Evolutionary conservation across 2,329 filamentous ascomycete genomes (phyloP), one percentile per base, ranked within the genome.

Genomic region (Thielaviopsis musarum): DNA sequence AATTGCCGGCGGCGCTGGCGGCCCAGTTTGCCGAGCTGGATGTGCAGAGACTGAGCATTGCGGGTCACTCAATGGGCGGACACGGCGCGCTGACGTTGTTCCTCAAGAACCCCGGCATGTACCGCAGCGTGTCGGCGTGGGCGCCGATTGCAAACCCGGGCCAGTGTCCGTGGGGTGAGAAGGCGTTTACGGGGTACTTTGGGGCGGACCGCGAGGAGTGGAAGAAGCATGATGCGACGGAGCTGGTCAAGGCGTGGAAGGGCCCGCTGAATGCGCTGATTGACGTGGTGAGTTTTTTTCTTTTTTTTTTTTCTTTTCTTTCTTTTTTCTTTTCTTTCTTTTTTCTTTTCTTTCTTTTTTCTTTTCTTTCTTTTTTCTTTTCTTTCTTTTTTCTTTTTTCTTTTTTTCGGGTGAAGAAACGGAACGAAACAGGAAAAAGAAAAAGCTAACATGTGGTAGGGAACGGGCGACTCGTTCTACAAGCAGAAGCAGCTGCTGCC

Each of bases 51-150:
- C 83, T 96, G 59, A 86, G 84, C 71, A 93, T 98, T 67, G 88
- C 88, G 49, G 93, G 93, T 5, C 93, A 98, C 75, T 91, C 85
- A 66, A 98, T 98, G 93, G 93, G 93, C 65, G 93, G 93, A 0
- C 93, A 98, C 72, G 93, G 93, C 63, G 93, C 93, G 52, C 76
- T 98, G 66, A 95, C 91, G 53, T 74, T 97, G 66, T 97, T 87
- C 76, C 78, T 98, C 57, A 91, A 88, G 75, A 86, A 97, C 73
- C 91, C 93, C 0, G 89, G 87, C 64, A 83, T 81, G 75, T 98
- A 95, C 77, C 87, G 85, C 75, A 88, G 83, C 64, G 89, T 93
- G 60, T 91, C 85, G 63, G 91, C 91, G 1, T 95, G 94, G 69
- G 88, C 93, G 55, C 91, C 91, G 21, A 94, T 97, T 67, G 72